phyloP scores from a whole-genome alignment of 148 eudicot genomes.

The Salicornia ramosissima region DNA sequence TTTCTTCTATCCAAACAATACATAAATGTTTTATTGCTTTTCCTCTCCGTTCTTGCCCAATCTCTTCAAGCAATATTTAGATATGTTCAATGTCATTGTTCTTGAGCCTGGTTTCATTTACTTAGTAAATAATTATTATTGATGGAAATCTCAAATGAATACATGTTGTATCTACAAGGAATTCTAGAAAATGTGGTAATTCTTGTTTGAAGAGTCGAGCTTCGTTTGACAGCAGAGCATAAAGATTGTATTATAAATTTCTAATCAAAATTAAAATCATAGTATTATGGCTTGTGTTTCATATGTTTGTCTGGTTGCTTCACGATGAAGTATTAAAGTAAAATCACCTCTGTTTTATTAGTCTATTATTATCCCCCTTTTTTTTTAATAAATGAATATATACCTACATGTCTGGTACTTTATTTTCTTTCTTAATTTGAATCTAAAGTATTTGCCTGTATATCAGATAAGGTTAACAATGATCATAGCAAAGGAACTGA shows the following conservation, averaged over 20 bases:
- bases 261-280: background rate
- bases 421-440: background rate
- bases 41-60: background rate
- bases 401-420: too few species aligned
- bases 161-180: background rate
- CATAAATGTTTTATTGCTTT: background rate
- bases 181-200: background rate
- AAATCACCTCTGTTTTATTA: background rate
- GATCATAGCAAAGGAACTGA: slow-evolving; percentile 27
- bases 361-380: background rate
- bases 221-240: background rate
- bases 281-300: background rate
- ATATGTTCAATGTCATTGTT: background rate
- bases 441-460: background rate
- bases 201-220: too few species aligned
- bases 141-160: background rate
- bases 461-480: slow-evolving; percentile 30
- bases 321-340: background rate
- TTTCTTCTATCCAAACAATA: too few species aligned
- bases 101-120: background rate
- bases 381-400: background rate
- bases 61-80: background rate
- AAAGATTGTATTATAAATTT: background rate
- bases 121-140: background rate
- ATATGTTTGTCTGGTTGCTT: background rate